phyloP scores from a whole-genome alignment of 345 rosid genomes.

The Raphanus raphanistrum region DNA sequence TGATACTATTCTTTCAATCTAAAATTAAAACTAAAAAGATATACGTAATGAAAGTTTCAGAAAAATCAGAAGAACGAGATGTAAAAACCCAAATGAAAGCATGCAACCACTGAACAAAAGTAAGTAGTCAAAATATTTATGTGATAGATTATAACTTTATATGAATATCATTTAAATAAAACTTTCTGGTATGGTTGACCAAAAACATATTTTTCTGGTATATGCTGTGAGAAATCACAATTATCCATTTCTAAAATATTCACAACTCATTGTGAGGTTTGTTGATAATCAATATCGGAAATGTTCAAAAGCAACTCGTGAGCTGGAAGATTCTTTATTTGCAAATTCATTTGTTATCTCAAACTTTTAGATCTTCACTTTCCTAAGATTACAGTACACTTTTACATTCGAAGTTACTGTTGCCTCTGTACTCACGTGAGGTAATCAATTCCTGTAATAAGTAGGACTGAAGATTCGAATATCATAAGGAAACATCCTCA shows the following conservation, averaged over 20 bases:
- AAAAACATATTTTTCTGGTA: no score
- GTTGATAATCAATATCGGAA: not conserved
- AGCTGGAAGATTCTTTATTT: not conserved
- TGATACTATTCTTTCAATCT: no score
- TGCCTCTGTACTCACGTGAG: not conserved
- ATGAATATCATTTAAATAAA: no score
- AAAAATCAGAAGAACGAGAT: not conserved
- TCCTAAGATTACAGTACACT: not conserved
- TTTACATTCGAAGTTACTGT: not conserved
- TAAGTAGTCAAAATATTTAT: not conserved
- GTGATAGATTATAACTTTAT: no score
- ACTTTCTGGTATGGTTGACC: not conserved
- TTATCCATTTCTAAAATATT: not conserved
- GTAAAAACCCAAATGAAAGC: not conserved
- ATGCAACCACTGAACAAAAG: not conserved
- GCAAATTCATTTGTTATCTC: not conserved
- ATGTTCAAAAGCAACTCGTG: not conserved
- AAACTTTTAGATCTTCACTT: not conserved
- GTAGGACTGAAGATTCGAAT: conserved; percentile 25
- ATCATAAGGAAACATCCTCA: conserved; percentile 32
- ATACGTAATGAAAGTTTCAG: not conserved
- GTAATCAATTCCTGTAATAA: conserved; percentile 7
- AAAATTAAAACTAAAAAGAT: not conserved
- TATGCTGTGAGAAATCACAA: not conserved
- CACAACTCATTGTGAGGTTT: not conserved